Base-by-base conservation (phyloP, 768 basidiomycete genomes). In the Vararia minispora region DNA sequence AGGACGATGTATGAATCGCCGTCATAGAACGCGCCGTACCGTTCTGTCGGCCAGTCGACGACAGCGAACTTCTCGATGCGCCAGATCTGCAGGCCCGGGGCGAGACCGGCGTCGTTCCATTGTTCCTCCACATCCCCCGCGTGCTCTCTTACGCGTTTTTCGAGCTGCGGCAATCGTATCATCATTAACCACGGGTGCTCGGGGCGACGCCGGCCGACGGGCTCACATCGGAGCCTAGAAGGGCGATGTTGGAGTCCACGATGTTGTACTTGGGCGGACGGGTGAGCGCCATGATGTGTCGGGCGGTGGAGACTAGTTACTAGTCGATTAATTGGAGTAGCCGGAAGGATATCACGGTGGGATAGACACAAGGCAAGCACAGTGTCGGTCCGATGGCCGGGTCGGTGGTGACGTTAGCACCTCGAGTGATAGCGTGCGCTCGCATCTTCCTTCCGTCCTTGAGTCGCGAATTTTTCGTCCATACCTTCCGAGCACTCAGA, bases 1-100 rank as follows among this genome's bases (percentile, higher is more conserved):
- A 79, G 56, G n/a, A 79, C 58, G 39, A 80, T 72, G 47, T 79
- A 79, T 2, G 74, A 75, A 54, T 79, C 75, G 1, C 74, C 79
- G 45, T 71, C 66, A 48, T 76, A 80, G 57, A 79, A 79, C 6
- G 59, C 59, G 6, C 77, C 74, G 31, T 60, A 55, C 12, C 63
- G 56, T 16, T 70, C 61, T 48, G 66, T 57, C 3, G 72, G 71
- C 73, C 73, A 77, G 16, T 63, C 60, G 20, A 70, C 64, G 27
- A 77, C 62, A 23, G 55, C 52, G 49, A 76, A 78, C 33, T 72
- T 61, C 48, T 78, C 72, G 34, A 76, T 67, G 12, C 72, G 58
- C 77, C 75, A 79, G 1, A 72, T 68, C 50, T 73, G 63, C 36
- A 72, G 48, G 0, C 72, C 75, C 3, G 52, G 49, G 7, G 42